phyloP scores from a whole-genome alignment of 2,329 filamentous ascomycete genomes.

The Fusarium domesticum region DNA sequence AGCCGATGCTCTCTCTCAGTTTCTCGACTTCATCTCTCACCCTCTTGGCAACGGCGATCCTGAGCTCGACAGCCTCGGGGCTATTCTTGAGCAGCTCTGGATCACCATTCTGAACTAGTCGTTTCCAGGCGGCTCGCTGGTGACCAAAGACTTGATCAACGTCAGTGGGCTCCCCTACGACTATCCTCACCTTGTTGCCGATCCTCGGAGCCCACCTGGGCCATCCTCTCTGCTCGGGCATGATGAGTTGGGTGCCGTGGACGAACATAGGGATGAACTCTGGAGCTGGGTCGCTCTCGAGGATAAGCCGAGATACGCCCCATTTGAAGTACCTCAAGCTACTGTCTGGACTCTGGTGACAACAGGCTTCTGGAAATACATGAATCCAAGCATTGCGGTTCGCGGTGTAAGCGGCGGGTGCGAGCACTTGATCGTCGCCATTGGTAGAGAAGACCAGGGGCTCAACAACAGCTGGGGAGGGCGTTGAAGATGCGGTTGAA shows the following conservation, averaged over 20 bases:
- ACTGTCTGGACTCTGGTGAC: constrained; percentile 78
- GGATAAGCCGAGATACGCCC: constrained; percentile 86
- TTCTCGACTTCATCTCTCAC: constrained; percentile 79
- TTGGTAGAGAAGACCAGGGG: constrained; percentile 62
- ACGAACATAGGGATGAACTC: constrained; percentile 93
- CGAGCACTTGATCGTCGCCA: constrained; percentile 61
- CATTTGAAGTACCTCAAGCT: constrained; percentile 97
- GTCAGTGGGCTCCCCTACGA: constrained; percentile 77
- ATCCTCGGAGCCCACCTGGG: constrained; percentile 78
- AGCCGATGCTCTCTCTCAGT: constrained; percentile 67
- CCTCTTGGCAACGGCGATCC: constrained; percentile 75
- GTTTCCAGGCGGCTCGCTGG: constrained; percentile 70
- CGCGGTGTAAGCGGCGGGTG: constrained; percentile 67
- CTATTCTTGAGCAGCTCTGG: constrained; percentile 42
- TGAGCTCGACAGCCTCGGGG: constrained; percentile 63
- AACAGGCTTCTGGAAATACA: constrained; percentile 92
- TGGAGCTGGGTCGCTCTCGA: constrained; percentile 83
- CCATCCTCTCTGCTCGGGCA: constrained; percentile 78
- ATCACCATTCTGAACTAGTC: constrained; percentile 53
- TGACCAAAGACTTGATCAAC: constrained; percentile 74
- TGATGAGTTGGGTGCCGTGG: constrained; percentile 81
- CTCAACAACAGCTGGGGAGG: constrained; percentile 15
- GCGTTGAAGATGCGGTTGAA: constrained; percentile 3
- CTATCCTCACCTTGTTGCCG: constrained; percentile 67
- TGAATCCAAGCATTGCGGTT: constrained; percentile 84